A percentile compares a stretch with the other conserved stretches of the same genome.
Conservation (phyloP, 1,139 yeast genomes). For the Pichia sp. region DNA sequence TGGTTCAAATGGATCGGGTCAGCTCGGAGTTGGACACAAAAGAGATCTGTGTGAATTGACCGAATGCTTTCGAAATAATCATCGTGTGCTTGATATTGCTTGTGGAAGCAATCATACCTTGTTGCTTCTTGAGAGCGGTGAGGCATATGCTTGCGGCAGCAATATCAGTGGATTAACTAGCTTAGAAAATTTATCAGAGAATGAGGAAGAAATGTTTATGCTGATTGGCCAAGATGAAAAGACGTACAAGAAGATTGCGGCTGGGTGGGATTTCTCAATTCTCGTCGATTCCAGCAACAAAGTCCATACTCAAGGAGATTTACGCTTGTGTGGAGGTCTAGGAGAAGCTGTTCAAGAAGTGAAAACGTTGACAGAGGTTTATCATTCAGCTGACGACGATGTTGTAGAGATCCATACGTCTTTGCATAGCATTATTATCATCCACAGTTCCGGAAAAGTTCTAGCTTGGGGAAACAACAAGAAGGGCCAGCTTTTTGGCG, state of each 20-base stretch:
- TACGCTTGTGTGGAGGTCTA: constrained; percentile 1
- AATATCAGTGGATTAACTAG: constrained; percentile 2
- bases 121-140: constrained; percentile 50
- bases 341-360: background rate
- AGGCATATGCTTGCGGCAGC: constrained; percentile 52
- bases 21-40: constrained; percentile 60
- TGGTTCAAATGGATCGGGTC: constrained; percentile 83
- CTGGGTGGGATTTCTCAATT: constrained; percentile 12
- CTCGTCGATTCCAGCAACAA: background rate
- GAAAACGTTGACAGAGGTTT: background rate
- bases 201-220: background rate
- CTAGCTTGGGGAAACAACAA: constrained; percentile 84
- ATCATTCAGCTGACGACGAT: background rate
- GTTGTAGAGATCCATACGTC: constrained; percentile 36
- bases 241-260: constrained; percentile 3
- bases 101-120: constrained; percentile 91
- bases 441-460: constrained; percentile 34
- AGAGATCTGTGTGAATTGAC: constrained; percentile 41
- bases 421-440: constrained; percentile 52
- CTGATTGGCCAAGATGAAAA: background rate
- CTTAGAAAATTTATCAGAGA: background rate
- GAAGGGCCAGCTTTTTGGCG: constrained; percentile 59
- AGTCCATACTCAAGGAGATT: constrained; percentile 1
- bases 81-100: constrained; percentile 40
- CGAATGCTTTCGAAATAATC: constrained; percentile 25